Conservation (phyloP, 331 rosid species). For the Malus hybrid region DNA sequence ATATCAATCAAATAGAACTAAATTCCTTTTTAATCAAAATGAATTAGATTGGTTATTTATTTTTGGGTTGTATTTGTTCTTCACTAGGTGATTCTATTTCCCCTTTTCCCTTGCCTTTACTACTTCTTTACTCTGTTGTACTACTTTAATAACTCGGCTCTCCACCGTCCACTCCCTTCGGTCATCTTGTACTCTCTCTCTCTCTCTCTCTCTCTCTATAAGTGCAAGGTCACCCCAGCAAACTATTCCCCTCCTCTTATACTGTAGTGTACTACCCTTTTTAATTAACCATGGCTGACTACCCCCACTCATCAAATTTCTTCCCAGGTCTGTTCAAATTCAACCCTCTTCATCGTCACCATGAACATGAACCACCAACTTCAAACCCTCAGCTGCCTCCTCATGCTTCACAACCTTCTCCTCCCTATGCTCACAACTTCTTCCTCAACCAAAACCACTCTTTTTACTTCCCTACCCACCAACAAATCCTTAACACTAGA, state of each 20-base stretch:
- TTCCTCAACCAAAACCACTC: slow-evolving; percentile 15
- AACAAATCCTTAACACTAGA: background rate
- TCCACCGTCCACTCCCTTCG: slow-evolving; percentile 63
- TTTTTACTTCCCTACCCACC: slow-evolving; percentile 20
- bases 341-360: slow-evolving; percentile 31
- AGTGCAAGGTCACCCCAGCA: slow-evolving; percentile 14
- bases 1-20: background rate
- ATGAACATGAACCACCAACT: slow-evolving; percentile 11
- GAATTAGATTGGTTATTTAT: background rate
- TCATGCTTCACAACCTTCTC: background rate
- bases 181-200: slow-evolving; percentile 56
- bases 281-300: slow-evolving; percentile 61
- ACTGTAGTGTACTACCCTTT: background rate
- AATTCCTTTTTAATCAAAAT: slow-evolving; percentile 17
- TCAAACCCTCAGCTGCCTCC: background rate
- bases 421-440: slow-evolving; percentile 18
- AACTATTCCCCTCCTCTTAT: slow-evolving; percentile 10
- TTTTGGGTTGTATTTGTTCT: background rate
- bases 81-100: background rate
- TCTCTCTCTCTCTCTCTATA: slow-evolving; percentile 20
- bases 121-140: slow-evolving; percentile 8
- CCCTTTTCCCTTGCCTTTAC: slow-evolving; percentile 12
- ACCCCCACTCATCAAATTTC: slow-evolving; percentile 58
- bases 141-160: slow-evolving; percentile 25
- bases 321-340: slow-evolving; percentile 52